These are phyloP conservation scores for Apiosordaria backusii DNA, from an alignment of 495 filamentous ascomycete genomes.

Conservation along the genomic window DNA sequence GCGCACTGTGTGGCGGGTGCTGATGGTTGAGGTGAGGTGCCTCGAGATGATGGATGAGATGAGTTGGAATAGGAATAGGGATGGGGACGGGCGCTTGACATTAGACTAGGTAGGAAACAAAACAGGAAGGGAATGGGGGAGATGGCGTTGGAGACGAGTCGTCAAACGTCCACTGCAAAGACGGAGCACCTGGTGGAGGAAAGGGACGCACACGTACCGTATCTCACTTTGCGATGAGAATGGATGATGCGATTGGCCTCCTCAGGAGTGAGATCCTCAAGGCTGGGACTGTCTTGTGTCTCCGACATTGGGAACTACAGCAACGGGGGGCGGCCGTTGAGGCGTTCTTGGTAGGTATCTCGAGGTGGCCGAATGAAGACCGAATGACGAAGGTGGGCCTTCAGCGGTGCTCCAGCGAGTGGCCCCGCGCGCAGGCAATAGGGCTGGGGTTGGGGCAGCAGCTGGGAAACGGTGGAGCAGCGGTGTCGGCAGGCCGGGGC, in stretches of 20 bases:
- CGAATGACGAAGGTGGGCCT: constrained; percentile 14
- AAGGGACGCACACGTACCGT: constrained; percentile 56
- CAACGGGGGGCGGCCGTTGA: not conserved
- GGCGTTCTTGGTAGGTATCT: not conserved
- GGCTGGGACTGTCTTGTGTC: constrained; percentile 34
- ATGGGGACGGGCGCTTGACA: not conserved
- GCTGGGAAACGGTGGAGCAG: not conserved
- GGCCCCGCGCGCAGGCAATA: not conserved
- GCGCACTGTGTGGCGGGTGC: not conserved
- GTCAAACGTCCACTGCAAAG: too few species aligned
- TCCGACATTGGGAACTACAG: constrained; percentile 30
- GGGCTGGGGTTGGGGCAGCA: not conserved
- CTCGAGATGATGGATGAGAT: not conserved
- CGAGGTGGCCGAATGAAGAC: constrained; percentile 16
- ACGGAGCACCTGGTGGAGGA: too few species aligned
- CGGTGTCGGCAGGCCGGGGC: not conserved
- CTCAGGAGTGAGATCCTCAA: constrained; percentile 52
- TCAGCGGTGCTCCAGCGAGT: not conserved
- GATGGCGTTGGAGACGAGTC: not conserved
- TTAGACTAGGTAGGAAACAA: not conserved
- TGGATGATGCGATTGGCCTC: constrained; percentile 58
- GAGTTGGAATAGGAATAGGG: not conserved
- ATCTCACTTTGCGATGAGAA: constrained; percentile 56
- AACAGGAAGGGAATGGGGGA: not conserved
- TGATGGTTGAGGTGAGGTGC: not conserved